These are phyloP conservation scores for Sechiopsis laciniata DNA, from an alignment of 306 rosid genomes.

Conservation along the genomic window DNA sequence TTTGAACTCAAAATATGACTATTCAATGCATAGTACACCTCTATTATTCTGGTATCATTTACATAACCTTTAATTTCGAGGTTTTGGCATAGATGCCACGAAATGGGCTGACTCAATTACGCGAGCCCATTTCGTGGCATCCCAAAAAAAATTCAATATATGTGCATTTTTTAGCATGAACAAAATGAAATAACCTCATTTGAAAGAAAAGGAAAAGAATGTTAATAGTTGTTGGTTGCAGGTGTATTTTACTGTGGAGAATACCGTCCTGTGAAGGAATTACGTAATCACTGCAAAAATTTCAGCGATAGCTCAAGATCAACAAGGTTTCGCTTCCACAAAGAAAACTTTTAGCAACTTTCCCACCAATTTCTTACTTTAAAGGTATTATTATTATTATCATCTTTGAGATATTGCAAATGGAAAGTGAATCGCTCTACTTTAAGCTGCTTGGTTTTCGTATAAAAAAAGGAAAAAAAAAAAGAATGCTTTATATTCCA, in stretches of 20 bases:
- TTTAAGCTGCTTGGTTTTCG: not conserved
- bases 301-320: constrained; percentile 32
- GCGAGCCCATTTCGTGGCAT: too few species aligned
- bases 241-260: constrained; percentile 93
- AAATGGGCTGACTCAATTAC: too few species aligned
- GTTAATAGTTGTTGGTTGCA: constrained; percentile 26
- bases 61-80: too few species aligned
- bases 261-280: constrained; percentile 30
- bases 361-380: not conserved
- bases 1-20: too few species aligned
- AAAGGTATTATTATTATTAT: constrained; percentile 15
- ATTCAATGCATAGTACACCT: too few species aligned
- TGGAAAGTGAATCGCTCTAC: not conserved
- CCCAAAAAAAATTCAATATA: too few species aligned
- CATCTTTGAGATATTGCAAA: not conserved
- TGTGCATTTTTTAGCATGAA: too few species aligned
- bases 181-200: not conserved
- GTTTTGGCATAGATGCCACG: too few species aligned
- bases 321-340: constrained; percentile 69
- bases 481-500: constrained; percentile 3
- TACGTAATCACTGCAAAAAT: constrained; percentile 37
- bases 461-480: not conserved
- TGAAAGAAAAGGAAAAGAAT: not conserved
- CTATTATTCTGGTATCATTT: too few species aligned
- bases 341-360: constrained; percentile 54